A percentile compares a stretch with the other conserved stretches of the same genome.
phyloP scores from a whole-genome alignment of 2,329 filamentous ascomycete genomes.

The Tolypocladium ophioglossoides region DNA sequence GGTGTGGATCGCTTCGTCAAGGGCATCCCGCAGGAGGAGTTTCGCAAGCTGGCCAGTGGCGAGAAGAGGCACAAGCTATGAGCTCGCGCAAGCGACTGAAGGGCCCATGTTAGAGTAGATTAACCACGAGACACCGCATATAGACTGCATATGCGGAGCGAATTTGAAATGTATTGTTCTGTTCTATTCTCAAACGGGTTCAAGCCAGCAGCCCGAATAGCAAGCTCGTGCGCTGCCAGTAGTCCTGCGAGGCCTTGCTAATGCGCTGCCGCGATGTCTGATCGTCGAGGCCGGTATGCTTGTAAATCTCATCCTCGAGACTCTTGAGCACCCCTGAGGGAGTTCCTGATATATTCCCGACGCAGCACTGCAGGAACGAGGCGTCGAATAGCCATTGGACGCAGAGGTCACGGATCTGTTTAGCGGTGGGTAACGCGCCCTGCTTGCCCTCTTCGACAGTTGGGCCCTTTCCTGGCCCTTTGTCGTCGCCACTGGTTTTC shows the following conservation, averaged over 20 bases:
- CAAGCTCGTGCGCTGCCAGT: constrained; percentile 73
- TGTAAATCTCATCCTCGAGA: constrained; percentile 35
- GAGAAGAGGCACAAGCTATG: constrained; percentile 93
- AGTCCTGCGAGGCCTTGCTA: constrained; percentile 56
- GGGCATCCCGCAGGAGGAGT: constrained; percentile 81
- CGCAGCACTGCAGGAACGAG: constrained; percentile 34
- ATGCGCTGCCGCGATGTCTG: constrained; percentile 42
- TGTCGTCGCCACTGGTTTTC: constrained; percentile 3
- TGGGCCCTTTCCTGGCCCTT: constrained; percentile 6
- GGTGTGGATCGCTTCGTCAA: constrained; percentile 71
- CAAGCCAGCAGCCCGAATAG: constrained; percentile 66
- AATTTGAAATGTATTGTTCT: background rate
- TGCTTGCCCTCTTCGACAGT: constrained; percentile 2
- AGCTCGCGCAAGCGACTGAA: background rate
- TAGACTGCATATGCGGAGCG: background rate
- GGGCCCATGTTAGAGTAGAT: background rate
- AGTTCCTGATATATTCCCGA: constrained; percentile 20
- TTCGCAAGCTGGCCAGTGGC: constrained; percentile 70
- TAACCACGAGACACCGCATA: background rate
- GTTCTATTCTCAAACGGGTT: background rate
- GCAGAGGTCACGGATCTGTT: constrained; percentile 34
- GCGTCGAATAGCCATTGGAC: constrained; percentile 55
- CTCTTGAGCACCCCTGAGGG: constrained; percentile 24
- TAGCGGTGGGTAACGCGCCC: constrained; percentile 2
- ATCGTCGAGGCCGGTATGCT: constrained; percentile 36